These are phyloP conservation scores for Pseudopediastrum boryanum DNA, from an alignment of 139 green algal genomes.

Conservation along the genomic window DNA sequence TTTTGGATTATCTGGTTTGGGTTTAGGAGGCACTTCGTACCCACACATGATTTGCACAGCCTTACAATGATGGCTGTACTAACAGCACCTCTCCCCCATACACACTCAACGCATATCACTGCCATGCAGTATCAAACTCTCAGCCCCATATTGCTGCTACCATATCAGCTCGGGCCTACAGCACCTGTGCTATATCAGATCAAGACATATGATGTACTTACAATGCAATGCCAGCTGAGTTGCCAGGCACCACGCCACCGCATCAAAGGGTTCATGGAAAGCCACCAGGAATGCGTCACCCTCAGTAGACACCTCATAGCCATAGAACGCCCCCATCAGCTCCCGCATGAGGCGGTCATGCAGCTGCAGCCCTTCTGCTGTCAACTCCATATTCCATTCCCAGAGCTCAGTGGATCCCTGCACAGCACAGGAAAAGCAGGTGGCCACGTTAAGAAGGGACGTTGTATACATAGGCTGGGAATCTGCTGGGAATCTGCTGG, in stretches of 20 bases:
- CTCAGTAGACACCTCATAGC: slow-evolving; percentile 38
- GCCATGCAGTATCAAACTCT: too few relatives aligned
- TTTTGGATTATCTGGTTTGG: too few relatives aligned
- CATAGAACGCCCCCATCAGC: slow-evolving; percentile 37
- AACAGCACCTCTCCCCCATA: too few relatives aligned
- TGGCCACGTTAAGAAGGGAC: too few relatives aligned
- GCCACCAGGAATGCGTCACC: slow-evolving; percentile 70
- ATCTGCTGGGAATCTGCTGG: slow-evolving; percentile 3
- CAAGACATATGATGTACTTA: slow-evolving; percentile 15
- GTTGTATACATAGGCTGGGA: too few relatives aligned
- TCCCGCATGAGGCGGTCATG: slow-evolving; percentile 31
- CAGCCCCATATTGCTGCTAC: too few relatives aligned
- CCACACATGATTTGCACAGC: too few relatives aligned
- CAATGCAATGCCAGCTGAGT: slow-evolving; percentile 59
- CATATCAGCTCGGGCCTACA: too few relatives aligned
- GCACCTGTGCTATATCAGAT: too few relatives aligned
- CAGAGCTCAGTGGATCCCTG: slow-evolving; percentile 66
- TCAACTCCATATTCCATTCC: slow-evolving; percentile 57
- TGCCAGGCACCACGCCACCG: slow-evolving; percentile 62
- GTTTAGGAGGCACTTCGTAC: too few relatives aligned
- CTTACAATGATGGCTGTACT: too few relatives aligned
- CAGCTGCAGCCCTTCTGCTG: slow-evolving; percentile 3
- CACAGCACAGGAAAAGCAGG: background rate
- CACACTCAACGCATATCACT: too few relatives aligned
- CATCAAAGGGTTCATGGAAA: slow-evolving; percentile 70